Percentiles rank a stretch among this genome's conserved stretches.
These are phyloP conservation scores for Wallacemonas rigidus DNA, from an alignment of 208 protist species.

Conservation along the genomic window DNA sequence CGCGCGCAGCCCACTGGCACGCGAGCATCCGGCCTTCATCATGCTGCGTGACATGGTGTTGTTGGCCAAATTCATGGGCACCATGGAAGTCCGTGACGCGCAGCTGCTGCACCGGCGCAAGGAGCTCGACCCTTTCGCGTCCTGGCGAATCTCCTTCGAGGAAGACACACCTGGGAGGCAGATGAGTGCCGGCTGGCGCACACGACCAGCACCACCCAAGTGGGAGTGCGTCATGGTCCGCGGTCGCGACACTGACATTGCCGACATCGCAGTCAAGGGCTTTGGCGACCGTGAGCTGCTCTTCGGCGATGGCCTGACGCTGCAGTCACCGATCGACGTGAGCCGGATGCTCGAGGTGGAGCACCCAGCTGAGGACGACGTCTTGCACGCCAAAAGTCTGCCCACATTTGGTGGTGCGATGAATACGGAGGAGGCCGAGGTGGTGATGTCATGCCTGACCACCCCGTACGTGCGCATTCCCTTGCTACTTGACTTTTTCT, in stretches of 20 bases:
- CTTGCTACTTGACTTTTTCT: slow-evolving; percentile 85
- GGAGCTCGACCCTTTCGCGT: slow-evolving; percentile 55
- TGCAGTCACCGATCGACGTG: slow-evolving; percentile 80
- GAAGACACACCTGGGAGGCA: slow-evolving; percentile 66
- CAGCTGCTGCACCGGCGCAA: slow-evolving; percentile 67
- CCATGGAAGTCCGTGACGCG: slow-evolving; percentile 81
- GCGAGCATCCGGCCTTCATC: slow-evolving; percentile 64
- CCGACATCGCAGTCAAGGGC: slow-evolving; percentile 69
- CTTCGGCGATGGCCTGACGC: slow-evolving; percentile 73
- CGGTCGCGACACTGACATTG: slow-evolving; percentile 78
- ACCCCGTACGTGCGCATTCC: slow-evolving; percentile 86
- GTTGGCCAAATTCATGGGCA: slow-evolving; percentile 74
- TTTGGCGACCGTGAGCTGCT: slow-evolving; percentile 77
- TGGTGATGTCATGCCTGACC: slow-evolving; percentile 86
- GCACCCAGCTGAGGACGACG: slow-evolving; percentile 83
- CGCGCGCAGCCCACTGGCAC: slow-evolving; percentile 47
- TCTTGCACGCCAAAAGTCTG: slow-evolving; percentile 74
- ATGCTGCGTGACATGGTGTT: slow-evolving; percentile 73
- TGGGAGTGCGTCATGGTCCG: slow-evolving; percentile 84
- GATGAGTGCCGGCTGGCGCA: slow-evolving; percentile 81
- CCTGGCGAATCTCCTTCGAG: slow-evolving; percentile 83
- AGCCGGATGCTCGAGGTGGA: slow-evolving; percentile 50
- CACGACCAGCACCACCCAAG: slow-evolving; percentile 34
- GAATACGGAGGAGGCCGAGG: slow-evolving; percentile 71
- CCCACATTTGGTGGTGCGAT: slow-evolving; percentile 79